Evolutionary conservation across 345 rosid species (phyloP).

Genomic region (Raphanus sativus): DNA sequence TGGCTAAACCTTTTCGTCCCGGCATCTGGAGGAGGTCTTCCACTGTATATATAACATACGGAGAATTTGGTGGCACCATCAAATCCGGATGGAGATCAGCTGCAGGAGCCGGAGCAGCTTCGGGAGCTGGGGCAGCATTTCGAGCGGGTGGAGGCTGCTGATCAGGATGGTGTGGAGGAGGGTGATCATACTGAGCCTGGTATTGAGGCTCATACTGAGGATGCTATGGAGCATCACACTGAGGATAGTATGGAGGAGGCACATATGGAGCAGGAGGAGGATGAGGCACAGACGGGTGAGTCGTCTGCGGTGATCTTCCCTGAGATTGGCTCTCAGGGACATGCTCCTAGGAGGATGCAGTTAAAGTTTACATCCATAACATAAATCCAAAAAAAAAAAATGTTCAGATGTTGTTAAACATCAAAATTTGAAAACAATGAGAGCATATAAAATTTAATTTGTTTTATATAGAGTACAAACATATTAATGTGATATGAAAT

Average conservation of each 20-base stretch:
- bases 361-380: too few species aligned
- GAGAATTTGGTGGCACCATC: neutral
- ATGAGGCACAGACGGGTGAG: neutral
- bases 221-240: neutral
- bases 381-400: too few species aligned
- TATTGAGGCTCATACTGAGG: neutral
- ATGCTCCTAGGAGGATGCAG: neutral
- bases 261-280: neutral
- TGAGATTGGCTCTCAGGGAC: neutral
- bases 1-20: neutral
- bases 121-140: neutral
- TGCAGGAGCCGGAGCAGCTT: neutral
- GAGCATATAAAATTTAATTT: too few species aligned
- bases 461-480: too few species aligned
- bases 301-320: neutral
- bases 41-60: neutral
- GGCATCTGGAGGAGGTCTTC: neutral
- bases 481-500: too few species aligned
- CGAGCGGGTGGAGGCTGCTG: neutral
- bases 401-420: too few species aligned
- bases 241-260: neutral
- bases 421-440: too few species aligned
- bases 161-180: neutral
- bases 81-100: neutral
- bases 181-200: neutral